These are phyloP conservation scores for Viola pubescens DNA, from an alignment of 441 rosid genomes.

Conservation along the genomic window DNA sequence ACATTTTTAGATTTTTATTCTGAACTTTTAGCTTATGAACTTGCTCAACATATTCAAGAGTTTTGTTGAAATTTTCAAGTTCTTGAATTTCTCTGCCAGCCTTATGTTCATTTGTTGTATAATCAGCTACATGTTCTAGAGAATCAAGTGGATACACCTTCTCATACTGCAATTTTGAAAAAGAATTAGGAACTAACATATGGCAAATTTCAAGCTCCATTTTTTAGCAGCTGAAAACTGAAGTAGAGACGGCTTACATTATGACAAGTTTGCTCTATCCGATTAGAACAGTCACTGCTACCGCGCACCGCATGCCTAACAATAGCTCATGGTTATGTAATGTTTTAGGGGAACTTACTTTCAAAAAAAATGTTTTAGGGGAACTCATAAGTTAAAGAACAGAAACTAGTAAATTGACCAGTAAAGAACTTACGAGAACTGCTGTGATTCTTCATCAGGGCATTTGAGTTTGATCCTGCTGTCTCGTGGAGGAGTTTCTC, in stretches of 20 bases:
- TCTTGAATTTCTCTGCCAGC: constrained; percentile 18
- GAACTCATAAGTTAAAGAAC: too few relatives aligned
- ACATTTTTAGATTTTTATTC: constrained; percentile 17
- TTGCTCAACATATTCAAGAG: constrained; percentile 12
- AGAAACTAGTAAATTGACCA: not conserved
- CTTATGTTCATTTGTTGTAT: constrained; percentile 7
- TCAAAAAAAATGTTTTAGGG: constrained; percentile 1
- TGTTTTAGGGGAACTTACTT: not conserved
- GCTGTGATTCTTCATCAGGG: constrained; percentile 16
- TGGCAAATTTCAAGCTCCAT: not conserved
- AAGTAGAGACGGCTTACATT: constrained; percentile 31
- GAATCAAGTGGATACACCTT: constrained; percentile 42
- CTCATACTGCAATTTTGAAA: constrained; percentile 36
- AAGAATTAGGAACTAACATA: not conserved
- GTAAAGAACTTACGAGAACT: constrained; percentile 25
- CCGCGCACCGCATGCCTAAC: constrained; percentile 30
- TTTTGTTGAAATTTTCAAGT: constrained; percentile 15
- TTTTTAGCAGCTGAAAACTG: not conserved
- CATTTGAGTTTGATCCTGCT: constrained; percentile 19
- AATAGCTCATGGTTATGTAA: constrained; percentile 12
- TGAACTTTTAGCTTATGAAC: constrained; percentile 10
- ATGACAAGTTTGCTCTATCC: constrained; percentile 24
- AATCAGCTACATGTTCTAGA: constrained; percentile 21
- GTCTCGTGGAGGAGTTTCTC: constrained; percentile 33
- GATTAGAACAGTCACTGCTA: constrained; percentile 23